Percentiles rank a stretch among this genome's conserved stretches.
Evolutionary conservation across 768 basidiomycete genomes (phyloP).

Genomic region (Daedaleopsis nitida): DNA sequence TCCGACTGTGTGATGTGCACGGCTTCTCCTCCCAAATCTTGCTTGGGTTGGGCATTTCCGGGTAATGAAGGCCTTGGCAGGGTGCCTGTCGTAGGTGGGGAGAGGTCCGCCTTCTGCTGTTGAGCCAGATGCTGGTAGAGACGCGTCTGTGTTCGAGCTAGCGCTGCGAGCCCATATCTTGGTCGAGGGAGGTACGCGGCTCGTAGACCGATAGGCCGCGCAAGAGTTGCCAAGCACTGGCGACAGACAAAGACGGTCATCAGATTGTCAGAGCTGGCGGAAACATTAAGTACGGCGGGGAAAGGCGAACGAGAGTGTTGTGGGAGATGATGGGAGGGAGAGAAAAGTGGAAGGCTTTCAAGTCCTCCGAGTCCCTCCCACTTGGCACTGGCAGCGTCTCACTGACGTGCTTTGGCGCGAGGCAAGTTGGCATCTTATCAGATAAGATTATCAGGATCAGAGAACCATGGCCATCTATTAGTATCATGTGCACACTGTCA

Average conservation of each 20-base stretch:
- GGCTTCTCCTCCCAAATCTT: constrained; percentile 14
- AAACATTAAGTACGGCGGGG: neutral
- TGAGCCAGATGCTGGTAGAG: constrained; percentile 8
- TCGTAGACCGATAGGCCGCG: neutral
- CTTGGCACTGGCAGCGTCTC: neutral
- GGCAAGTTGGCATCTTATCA: neutral
- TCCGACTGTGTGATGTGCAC: constrained; percentile 30
- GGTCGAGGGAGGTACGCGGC: neutral
- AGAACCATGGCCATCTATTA: no score
- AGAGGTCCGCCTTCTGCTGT: neutral
- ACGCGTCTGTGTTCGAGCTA: neutral
- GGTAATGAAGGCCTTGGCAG: neutral
- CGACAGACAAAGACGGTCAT: constrained; percentile 9
- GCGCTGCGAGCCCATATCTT: neutral
- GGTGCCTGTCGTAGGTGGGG: neutral
- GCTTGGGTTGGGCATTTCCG: neutral
- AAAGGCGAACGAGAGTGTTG: neutral
- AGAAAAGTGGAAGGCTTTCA: no score
- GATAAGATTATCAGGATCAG: no score
- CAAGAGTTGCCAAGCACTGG: constrained; percentile 1
- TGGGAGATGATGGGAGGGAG: neutral
- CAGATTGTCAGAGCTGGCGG: neutral
- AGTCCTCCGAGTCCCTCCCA: neutral
- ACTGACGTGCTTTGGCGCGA: neutral
- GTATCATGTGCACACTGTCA: no score